Conservation (phyloP, 2,329 filamentous ascomycete species). For the Sphaerulina populicola region DNA sequence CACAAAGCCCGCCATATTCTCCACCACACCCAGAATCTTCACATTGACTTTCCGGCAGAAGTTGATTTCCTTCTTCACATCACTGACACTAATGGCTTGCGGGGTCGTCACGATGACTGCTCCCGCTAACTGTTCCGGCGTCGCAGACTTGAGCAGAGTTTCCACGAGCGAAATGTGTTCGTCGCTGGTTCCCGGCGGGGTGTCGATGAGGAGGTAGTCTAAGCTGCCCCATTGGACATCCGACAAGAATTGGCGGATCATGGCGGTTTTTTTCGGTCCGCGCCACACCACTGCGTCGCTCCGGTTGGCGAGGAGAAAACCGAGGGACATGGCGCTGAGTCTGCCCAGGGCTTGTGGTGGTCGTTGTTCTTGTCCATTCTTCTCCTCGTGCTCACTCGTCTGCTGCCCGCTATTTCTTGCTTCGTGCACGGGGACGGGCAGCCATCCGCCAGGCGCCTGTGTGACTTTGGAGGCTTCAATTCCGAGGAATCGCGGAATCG, state of each 20-base stretch:
- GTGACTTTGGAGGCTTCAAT: conserved; percentile 84
- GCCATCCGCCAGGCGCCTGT: conserved; percentile 84
- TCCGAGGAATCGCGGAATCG: conserved; percentile 88
- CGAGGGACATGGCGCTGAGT: conserved; percentile 81
- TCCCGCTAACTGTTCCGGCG: conserved; percentile 64
- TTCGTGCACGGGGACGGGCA: conserved; percentile 75
- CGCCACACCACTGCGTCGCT: conserved; percentile 95
- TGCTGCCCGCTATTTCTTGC: conserved; percentile 29
- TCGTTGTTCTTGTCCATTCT: not conserved
- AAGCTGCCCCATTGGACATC: conserved; percentile 81
- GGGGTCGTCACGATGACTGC: conserved; percentile 94
- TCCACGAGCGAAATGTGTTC: conserved; percentile 95
- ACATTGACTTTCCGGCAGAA: conserved; percentile 82
- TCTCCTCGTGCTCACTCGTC: conserved; percentile 4
- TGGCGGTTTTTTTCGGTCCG: conserved; percentile 96
- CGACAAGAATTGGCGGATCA: conserved; percentile 92
- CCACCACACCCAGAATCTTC: conserved; percentile 74
- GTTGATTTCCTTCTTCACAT: conserved; percentile 90
- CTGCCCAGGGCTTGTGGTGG: conserved; percentile 45
- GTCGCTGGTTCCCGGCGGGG: conserved; percentile 89
- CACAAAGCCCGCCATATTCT: conserved; percentile 95
- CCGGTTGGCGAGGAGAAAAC: conserved; percentile 73
- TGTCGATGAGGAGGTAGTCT: conserved; percentile 93
- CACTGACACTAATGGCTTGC: conserved; percentile 84
- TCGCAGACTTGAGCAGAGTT: conserved; percentile 39